Base-by-base conservation (phyloP, 495 filamentous ascomycete species). In the Annulohypoxylon nitens region DNA sequence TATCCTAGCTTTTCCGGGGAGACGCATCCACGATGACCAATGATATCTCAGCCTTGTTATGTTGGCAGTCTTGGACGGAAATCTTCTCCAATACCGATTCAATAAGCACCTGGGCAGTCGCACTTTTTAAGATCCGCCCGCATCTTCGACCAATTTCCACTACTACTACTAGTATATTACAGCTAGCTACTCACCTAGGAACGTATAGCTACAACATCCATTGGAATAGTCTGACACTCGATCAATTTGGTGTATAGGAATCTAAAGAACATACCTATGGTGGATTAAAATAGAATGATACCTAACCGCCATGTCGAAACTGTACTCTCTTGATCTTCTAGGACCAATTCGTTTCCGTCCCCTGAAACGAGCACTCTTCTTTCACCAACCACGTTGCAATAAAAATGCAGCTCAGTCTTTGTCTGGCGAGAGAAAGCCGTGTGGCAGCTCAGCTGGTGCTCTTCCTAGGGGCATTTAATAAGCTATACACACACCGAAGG, bases 1-100 rank as follows among this genome's bases (percentile, higher is more conserved):
- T 58, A 74, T 70, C 71, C 67, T 62, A 34, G 71, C 45, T 65
- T 55, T 62, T 74, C 62, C 67, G 63, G 64, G 65, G 64, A 69
- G 61, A 58, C 58, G 18, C 50, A 43, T 30, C 58, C n/a, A 53
- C 45, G 16, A 51, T 25, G 23, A 36, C 71, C 67, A 74, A 69
- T 74, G 20, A 45, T 39, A 69, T 61, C 11, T 61, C 26, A 16
- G 30, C 54, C 54, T 11, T 64, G 9, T 61, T 51, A 69, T 73
- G 60, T 64, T 73, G 45, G 51, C 57, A 26, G 60, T 64, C 70
- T 65, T 65, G 39, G 12, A 36, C 10, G 45, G 59, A 62, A 64
- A 53, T 64, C 51, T 54, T 59, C 65, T 61, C 65, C 65, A 69
- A 55, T 69, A 61, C 58, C 58, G 36, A 66, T 61, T 36, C 43